Evolutionary conservation across 495 filamentous ascomycete genomes (phyloP), one percentile per base, ranked within the genome.

Genomic region (Aspergillus baeticus): DNA sequence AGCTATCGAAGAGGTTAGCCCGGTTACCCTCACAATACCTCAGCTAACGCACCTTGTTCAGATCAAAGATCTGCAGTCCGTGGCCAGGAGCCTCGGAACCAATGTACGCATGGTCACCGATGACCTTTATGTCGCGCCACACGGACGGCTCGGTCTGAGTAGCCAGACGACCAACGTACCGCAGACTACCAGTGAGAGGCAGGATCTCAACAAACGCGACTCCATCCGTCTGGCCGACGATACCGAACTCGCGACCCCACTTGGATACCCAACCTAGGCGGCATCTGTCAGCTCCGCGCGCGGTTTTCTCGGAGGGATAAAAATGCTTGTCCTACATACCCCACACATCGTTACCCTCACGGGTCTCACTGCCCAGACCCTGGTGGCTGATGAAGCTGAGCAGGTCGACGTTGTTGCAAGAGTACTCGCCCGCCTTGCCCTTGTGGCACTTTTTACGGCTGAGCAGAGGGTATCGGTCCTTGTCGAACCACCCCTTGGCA

Each of bases 261-360:
- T 51, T 37, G 23, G 60, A 63, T 2, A 51, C 55, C 60, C 60
- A 63, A 8, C 60, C 60, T 63, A n/a, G n/a, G n/a, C n/a, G n/a
- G 18, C 20, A 14, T 2, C 6, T 26, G 5, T 46, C 18, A 54
- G 37, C 42, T n/a, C 26, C 26, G 26, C 26, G 26, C 26, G n/a
- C n/a, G n/a, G n/a, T n/a, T n/a, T n/a, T 26, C 31, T 7, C 22
- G 41, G 22, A 41, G 13, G 22, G 10, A 1, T 8, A 18, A 10
- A 22, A 22, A 43, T 6, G 18, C 2, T 23, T 22, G 20, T 33
- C 11, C 1, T 18, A 46, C 59, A 37, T 36, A 63, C 55, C 60
- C 60, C 60, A 63, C 10, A 63, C 14, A 53, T 63, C 60, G 34
- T 63, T 63, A 1, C 60, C 60, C 45, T 63, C 60, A 35, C 60